Evolutionary conservation across 202 grass and related monocot genomes (phyloP).

Genomic region (Carex sylvatica): DNA sequence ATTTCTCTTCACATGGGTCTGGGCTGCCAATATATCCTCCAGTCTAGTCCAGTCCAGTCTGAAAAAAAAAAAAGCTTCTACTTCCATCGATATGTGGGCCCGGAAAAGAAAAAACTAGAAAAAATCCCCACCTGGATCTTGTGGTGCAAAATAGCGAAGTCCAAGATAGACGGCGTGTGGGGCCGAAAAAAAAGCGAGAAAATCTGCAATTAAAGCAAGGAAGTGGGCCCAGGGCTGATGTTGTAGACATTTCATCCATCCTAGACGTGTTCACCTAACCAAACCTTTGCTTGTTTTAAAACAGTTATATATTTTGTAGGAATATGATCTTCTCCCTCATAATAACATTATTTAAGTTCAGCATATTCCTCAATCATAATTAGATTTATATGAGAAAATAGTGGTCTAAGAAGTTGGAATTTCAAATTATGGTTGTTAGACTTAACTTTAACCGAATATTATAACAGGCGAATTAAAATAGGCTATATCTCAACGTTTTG

Average conservation of each 20-base stretch:
- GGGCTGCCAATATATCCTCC: not conserved
- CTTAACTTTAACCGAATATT: not conserved
- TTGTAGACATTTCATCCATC: constrained; percentile 36
- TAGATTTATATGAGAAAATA: not conserved
- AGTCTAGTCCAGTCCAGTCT: not conserved
- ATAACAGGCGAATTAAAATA: not conserved
- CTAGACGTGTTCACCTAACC: constrained; percentile 2
- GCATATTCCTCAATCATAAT: not conserved
- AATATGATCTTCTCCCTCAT: constrained; percentile 7
- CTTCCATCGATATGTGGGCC: not conserved
- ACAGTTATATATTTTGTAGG: constrained; percentile 14
- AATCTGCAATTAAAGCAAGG: constrained; percentile 24
- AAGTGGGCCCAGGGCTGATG: not conserved
- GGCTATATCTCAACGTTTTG: not conserved
- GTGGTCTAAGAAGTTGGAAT: constrained; percentile 1
- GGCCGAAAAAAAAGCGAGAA: not conserved
- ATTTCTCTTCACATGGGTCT: not conserved
- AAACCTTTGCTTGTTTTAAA: constrained; percentile 15
- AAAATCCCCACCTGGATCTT: not conserved
- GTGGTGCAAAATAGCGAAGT: constrained; percentile 5
- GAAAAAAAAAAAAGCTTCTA: not conserved
- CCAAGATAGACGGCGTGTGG: constrained; percentile 19
- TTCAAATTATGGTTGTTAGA: constrained; percentile 19
- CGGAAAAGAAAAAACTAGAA: not conserved
- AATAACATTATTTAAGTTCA: not conserved